These are phyloP conservation scores for Penicillium diatomitis DNA, from an alignment of 495 filamentous ascomycete species.

Conservation along the genomic window DNA sequence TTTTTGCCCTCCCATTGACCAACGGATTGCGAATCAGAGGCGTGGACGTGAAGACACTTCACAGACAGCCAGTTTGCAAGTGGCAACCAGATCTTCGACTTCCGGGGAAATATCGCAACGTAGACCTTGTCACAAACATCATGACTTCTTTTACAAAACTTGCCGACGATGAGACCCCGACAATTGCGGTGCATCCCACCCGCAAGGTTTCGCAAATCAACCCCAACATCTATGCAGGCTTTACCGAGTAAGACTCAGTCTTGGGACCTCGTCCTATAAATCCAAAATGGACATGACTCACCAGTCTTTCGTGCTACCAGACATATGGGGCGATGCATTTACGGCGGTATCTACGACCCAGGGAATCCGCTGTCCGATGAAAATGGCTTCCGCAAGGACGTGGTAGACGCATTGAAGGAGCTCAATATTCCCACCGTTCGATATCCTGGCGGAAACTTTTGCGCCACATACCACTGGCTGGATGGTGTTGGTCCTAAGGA, in stretches of 20 bases:
- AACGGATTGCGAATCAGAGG: too few relatives aligned
- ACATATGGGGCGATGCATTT: slow-evolving; percentile 79
- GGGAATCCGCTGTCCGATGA: slow-evolving; percentile 59
- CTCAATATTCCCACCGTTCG: slow-evolving; percentile 64
- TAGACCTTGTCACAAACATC: background rate
- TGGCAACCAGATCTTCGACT: background rate
- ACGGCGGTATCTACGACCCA: slow-evolving; percentile 76
- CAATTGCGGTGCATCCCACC: slow-evolving; percentile 50
- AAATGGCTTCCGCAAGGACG: slow-evolving; percentile 68
- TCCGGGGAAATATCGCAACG: background rate
- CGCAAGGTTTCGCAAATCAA: slow-evolving; percentile 60
- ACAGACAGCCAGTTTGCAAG: background rate
- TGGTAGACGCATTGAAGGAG: slow-evolving; percentile 58
- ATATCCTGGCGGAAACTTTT: slow-evolving; percentile 75
- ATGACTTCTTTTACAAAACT: slow-evolving; percentile 69
- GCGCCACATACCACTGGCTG: slow-evolving; percentile 75
- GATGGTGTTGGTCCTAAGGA: slow-evolving; percentile 68
- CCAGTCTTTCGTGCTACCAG: slow-evolving; percentile 24
- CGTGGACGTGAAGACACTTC: too few relatives aligned
- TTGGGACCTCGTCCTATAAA: background rate
- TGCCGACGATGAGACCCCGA: slow-evolving; percentile 43
- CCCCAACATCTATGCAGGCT: slow-evolving; percentile 65
- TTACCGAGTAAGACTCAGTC: slow-evolving; percentile 50
- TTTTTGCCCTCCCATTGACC: too few relatives aligned
- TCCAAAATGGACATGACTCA: background rate